A percentile compares a stretch with the other conserved stretches of the same genome.
These are phyloP conservation scores for Senna siamea DNA, from an alignment of 306 rosid genomes.

Conservation along the genomic window DNA sequence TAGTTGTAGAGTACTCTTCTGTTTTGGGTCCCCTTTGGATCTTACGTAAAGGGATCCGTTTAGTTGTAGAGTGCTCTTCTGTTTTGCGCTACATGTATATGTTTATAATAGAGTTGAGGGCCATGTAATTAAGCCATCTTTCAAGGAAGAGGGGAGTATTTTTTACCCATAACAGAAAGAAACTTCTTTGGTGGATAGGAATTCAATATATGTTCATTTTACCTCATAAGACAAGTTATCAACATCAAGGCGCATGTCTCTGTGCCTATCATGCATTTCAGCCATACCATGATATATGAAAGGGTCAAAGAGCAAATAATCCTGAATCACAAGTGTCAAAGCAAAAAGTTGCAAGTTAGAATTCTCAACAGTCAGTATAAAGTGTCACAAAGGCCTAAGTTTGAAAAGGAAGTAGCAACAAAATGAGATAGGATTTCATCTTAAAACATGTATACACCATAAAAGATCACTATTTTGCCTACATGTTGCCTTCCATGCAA, in stretches of 20 bases:
- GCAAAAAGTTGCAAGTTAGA: slow-evolving; percentile 19
- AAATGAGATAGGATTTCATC: too few relatives aligned
- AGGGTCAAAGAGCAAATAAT: slow-evolving; percentile 79
- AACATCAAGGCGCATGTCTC: slow-evolving; percentile 96
- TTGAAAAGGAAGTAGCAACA: too few relatives aligned
- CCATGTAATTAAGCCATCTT: neutral
- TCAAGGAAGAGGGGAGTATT: neutral
- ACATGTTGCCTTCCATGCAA: slow-evolving; percentile 2
- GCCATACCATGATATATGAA: slow-evolving; percentile 76
- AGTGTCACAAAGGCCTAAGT: neutral
- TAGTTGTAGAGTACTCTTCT: neutral
- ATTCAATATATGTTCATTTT: slow-evolving; percentile 38
- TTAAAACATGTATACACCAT: neutral
- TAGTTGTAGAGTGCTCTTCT: too few relatives aligned
- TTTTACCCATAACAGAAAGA: slow-evolving; percentile 2
- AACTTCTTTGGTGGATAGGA: slow-evolving; percentile 25
- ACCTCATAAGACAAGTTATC: slow-evolving; percentile 97
- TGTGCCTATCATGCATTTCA: slow-evolving; percentile 88
- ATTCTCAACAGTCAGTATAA: slow-evolving; percentile 28
- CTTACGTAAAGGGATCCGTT: too few relatives aligned
- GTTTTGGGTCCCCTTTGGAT: too few relatives aligned
- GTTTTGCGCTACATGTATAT: too few relatives aligned
- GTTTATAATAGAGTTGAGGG: too few relatives aligned
- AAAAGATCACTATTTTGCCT: slow-evolving; percentile 1
- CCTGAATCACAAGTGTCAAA: slow-evolving; percentile 57